Percentiles rank a stretch among this genome's conserved stretches.
phyloP scores from a whole-genome alignment of 2,329 filamentous ascomycete genomes.

The Penicillium crustosum region DNA sequence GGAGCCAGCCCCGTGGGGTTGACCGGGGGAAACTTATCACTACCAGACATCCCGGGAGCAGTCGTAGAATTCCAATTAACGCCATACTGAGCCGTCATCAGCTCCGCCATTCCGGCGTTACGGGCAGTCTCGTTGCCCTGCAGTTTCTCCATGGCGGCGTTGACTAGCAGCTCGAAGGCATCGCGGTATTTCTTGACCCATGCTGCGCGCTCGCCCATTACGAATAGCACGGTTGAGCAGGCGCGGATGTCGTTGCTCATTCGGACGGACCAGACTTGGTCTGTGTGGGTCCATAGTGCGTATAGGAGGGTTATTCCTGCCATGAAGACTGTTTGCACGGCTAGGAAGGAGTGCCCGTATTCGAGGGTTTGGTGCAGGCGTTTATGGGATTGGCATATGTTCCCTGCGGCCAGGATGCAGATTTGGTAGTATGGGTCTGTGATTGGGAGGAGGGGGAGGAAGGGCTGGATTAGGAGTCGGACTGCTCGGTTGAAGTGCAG shows the following conservation, averaged over 20 bases:
- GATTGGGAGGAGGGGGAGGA: slow-evolving; percentile 48
- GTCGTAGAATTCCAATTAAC: slow-evolving; percentile 12
- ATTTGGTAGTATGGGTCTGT: slow-evolving; percentile 50
- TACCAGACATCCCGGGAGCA: slow-evolving; percentile 18
- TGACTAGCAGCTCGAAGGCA: slow-evolving; percentile 50
- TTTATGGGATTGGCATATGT: slow-evolving; percentile 42
- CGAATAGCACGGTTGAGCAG: slow-evolving; percentile 51
- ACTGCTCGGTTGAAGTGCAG: slow-evolving; percentile 54
- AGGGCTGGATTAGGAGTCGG: slow-evolving; percentile 53
- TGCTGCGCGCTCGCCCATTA: slow-evolving; percentile 51
- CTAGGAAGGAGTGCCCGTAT: slow-evolving; percentile 42
- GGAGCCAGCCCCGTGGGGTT: slow-evolving; percentile 13
- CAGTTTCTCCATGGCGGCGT: slow-evolving; percentile 49
- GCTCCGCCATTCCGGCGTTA: slow-evolving; percentile 40
- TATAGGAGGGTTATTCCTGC: slow-evolving; percentile 40
- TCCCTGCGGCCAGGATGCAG: slow-evolving; percentile 38
- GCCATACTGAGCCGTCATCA: slow-evolving; percentile 41
- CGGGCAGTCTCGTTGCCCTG: slow-evolving; percentile 39
- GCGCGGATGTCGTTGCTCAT: slow-evolving; percentile 53
- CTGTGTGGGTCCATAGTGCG: slow-evolving; percentile 45
- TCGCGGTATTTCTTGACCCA: slow-evolving; percentile 53
- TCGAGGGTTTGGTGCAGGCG: slow-evolving; percentile 40
- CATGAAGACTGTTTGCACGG: slow-evolving; percentile 43
- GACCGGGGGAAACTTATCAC: slow-evolving; percentile 16
- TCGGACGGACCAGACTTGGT: slow-evolving; percentile 49